Base-by-base conservation (phyloP, 305 asterid genomes). In the Solanum hybrid region DNA sequence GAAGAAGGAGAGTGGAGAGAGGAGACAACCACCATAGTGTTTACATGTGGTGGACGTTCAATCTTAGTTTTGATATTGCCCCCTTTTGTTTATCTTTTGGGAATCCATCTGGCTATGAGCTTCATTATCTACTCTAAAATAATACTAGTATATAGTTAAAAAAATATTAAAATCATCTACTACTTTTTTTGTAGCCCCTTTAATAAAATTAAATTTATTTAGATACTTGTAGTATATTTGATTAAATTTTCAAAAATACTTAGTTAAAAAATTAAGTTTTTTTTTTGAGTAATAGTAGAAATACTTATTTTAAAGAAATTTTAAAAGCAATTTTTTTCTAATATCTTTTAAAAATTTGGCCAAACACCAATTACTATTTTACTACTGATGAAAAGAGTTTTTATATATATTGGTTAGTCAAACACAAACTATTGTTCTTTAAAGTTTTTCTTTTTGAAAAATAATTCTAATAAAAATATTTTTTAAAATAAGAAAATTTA, bases 21-120 rank as follows among this genome's bases (percentile, higher is more conserved):
- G 90, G 98, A 95, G 91, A 95, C 91, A 73, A 90, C 94, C 92
- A 94, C 97, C 98, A 97, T 97, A 85, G 91, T 68, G 89, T 37
- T 37, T 90, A 93, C 90, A 14, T 81, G 45, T 72, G 84, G 77
- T 27, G 91, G 85, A 32, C 82, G 93, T 88, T 91, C 88, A 87
- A 31, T 22, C 91, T 90, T 91, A 90, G 32, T 57, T 88, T 90
- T 89, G 94, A 93, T 94, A 92, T 65, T 92, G 90, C 77, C 96
- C 97, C 96, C 91, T 95, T 83, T 93, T n/a, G 65, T 57, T 61
- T 85, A 85, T 84, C 88, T 51, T 51, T 51, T 29, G 22, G 76
- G 76, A 51, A 84, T 84, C 22, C 1, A 17, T 84, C 29, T 45
- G 6, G 1, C 29, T 45, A 34, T 83, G 3, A 83, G 12, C 22